Base-by-base conservation (phyloP, 768 basidiomycete genomes). In the Wakefieldia striispora region DNA sequence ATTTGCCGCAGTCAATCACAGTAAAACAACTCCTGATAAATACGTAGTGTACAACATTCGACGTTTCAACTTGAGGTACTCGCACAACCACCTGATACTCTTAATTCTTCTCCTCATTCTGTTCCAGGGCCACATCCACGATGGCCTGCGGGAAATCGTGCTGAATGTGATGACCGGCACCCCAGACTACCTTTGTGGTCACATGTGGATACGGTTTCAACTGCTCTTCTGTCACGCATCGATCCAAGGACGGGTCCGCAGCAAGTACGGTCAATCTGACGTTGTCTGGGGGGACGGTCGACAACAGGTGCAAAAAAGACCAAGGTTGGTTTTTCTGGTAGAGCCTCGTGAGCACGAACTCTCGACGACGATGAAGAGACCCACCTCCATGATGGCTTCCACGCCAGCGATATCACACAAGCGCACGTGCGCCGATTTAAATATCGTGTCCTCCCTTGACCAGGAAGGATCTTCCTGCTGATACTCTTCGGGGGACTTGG, bases 281-380 rank as follows among this genome's bases (percentile, higher is more conserved):
- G 16, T 46, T 47, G 10, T 42, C 31, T 16, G 45, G 50, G 12
- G 42, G n/a, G n/a, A n/a, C 33, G 1, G 31, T 26, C 17, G n/a
- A 35, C 13, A 52, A 40, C 23, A 43, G 12, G 20, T 17, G 39
- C 16, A 27, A 52, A 27, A 29, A 44, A 6, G 33, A 56, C 63
- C 63, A 62, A 9, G 60, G 54, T 0, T 16, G 2, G 40, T 62
- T 63, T 56, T 64, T 52, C 62, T 65, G n/a, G 3, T 33, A 13
- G 4, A 20, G 16, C 4, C 4, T 12, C 16, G 34, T 54, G 3
- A 47, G 38, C 16, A 27, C 16, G 10, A 1, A 12, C 1, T 1
- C 12, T 2, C n/a, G 20, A 24, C n/a, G 14, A 16, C 4, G 2
- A 46, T 0, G 4, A 12, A 3, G 16, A 9, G 33, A 50, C 60